A percentile compares a stretch with the other conserved stretches of the same genome.
Evolutionary conservation across 208 protist species (phyloP).

Genomic region (Naegleria gruberi): DNA sequence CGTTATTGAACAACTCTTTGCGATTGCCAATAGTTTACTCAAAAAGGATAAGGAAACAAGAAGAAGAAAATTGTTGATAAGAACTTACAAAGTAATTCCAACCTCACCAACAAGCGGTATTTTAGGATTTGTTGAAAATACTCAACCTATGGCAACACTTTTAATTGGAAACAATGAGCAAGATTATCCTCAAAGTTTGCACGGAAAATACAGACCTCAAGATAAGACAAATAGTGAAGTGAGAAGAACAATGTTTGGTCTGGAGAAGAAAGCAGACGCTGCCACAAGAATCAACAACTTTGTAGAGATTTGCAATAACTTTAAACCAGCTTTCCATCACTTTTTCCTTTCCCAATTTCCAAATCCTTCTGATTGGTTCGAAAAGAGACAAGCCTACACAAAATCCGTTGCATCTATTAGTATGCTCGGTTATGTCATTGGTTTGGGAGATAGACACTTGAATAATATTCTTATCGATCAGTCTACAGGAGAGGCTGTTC

Average conservation of each 20-base stretch:
- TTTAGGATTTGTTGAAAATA: conserved; percentile 81
- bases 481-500: conserved; percentile 73
- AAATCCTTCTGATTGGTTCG: conserved; percentile 61
- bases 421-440: conserved; percentile 87
- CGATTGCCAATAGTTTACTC: conserved; percentile 63
- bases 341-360: conserved; percentile 85
- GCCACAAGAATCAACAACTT: conserved; percentile 49
- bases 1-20: conserved; percentile 88
- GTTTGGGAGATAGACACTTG: conserved; percentile 89
- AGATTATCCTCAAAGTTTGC: conserved; percentile 40
- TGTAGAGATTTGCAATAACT: conserved; percentile 56
- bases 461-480: conserved; percentile 89
- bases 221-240: conserved; percentile 42
- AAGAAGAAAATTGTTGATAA: conserved; percentile 48
- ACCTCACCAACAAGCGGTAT: conserved; percentile 73
- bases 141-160: conserved; percentile 72
- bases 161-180: conserved; percentile 46
- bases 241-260: neutral
- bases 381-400: conserved; percentile 67
- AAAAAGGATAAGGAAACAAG: conserved; percentile 31
- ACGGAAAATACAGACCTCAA: conserved; percentile 68
- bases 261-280: conserved; percentile 27
- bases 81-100: conserved; percentile 86
- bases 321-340: conserved; percentile 82
- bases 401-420: conserved; percentile 71